Conservation (phyloP, 139 green algal genomes). For the Chlorella sp. region DNA sequence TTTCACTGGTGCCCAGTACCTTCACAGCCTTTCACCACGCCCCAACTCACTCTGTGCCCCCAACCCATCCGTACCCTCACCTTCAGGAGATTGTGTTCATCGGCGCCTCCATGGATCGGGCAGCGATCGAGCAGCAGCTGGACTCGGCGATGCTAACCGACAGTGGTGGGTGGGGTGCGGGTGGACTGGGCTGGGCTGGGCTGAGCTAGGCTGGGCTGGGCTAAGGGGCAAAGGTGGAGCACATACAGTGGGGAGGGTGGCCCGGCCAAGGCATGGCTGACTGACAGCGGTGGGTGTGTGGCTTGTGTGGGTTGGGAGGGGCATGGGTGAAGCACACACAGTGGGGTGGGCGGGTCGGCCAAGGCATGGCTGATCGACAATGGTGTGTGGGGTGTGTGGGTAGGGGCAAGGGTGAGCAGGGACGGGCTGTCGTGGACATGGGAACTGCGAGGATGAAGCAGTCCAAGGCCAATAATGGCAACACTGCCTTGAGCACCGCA, state of each 20-base stretch:
- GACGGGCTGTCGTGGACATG: neutral
- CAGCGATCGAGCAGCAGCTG: slow-evolving; percentile 81
- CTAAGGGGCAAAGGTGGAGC: too few species aligned
- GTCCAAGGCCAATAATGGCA: neutral
- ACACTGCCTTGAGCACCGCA: neutral
- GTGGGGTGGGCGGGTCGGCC: too few species aligned
- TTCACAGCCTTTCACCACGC: neutral
- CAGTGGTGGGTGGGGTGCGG: neutral
- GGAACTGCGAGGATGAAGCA: neutral
- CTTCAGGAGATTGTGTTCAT: slow-evolving; percentile 96
- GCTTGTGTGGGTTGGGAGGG: too few species aligned
- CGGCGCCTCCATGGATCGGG: slow-evolving; percentile 82
- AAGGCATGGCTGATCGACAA: too few species aligned
- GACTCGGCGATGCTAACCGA: slow-evolving; percentile 85
- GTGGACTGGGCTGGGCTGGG: neutral
- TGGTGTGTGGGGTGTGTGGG: neutral
- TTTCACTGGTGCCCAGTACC: too few species aligned
- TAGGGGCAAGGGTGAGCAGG: too few species aligned
- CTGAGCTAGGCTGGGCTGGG: neutral
- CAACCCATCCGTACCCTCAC: too few species aligned
- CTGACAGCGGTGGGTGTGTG: neutral
- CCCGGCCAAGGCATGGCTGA: too few species aligned
- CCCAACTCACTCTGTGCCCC: neutral
- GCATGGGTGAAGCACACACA: too few species aligned
- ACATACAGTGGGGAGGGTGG: too few species aligned